These are phyloP conservation scores for Luffa aegyptiaca DNA, from an alignment of 306 rosid species.

Conservation along the genomic window DNA sequence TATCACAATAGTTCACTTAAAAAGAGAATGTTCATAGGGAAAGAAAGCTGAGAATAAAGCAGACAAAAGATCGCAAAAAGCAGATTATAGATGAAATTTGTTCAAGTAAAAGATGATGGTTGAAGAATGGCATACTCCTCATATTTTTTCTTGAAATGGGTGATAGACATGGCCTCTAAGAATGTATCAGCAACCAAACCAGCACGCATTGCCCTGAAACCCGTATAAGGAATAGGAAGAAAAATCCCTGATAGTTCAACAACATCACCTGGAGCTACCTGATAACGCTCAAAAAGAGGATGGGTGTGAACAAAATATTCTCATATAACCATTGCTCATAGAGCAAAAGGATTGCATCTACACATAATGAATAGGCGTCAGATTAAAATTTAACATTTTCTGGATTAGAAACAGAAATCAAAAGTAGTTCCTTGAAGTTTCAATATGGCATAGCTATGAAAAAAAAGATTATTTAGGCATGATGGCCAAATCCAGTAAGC, in stretches of 20 bases:
- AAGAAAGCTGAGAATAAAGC: not conserved
- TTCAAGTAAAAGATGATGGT: not conserved
- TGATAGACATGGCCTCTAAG: conserved; percentile 93
- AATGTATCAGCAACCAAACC: conserved; percentile 95
- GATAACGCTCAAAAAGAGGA: conserved; percentile 10
- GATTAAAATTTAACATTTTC: not conserved
- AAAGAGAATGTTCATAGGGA: not conserved
- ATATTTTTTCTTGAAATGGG: conserved; percentile 89
- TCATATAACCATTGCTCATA: not conserved
- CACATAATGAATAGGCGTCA: not conserved
- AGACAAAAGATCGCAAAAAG: not conserved
- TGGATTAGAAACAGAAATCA: not conserved
- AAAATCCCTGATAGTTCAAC: conserved; percentile 90
- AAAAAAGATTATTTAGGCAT: not conserved
- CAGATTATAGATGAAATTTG: not conserved
- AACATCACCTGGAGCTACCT: conserved; percentile 97
- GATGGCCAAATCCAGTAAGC: not conserved
- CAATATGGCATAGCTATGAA: not conserved
- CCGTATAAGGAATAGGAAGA: conserved; percentile 91
- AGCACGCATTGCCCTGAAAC: conserved; percentile 95
- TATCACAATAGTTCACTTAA: not conserved
- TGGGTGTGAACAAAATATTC: not conserved
- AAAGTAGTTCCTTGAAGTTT: not conserved
- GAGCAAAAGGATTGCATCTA: not conserved
- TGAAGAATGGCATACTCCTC: conserved; percentile 65